These are phyloP conservation scores for Mycocalia duriaeana DNA, from an alignment of 1,284 basidiomycete species.

Conservation along the genomic window DNA sequence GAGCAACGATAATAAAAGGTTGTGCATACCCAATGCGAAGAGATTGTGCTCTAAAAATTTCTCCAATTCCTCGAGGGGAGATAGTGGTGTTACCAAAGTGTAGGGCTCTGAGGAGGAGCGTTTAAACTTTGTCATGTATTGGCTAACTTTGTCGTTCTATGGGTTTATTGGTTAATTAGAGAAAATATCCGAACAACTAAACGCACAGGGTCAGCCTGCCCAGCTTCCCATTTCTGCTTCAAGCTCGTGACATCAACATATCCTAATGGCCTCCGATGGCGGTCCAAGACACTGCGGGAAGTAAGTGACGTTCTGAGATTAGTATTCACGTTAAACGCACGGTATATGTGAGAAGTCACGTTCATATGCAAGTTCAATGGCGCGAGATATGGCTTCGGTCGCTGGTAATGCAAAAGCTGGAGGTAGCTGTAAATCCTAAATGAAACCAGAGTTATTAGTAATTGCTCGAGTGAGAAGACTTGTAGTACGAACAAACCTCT, in stretches of 20 bases:
- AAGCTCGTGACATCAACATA: constrained; percentile 75
- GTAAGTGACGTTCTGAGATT: constrained; percentile 3
- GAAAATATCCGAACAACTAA: not conserved
- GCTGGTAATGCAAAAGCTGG: constrained; percentile 82
- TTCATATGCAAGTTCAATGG: constrained; percentile 83
- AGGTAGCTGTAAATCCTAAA: constrained; percentile 80
- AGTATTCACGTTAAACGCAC: constrained; percentile 34
- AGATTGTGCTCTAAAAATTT: constrained; percentile 65
- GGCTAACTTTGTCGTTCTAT: constrained; percentile 59
- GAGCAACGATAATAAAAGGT: not conserved
- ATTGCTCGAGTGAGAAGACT: not conserved
- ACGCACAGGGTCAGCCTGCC: constrained; percentile 65
- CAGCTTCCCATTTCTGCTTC: constrained; percentile 75
- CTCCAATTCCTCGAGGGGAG: constrained; percentile 73
- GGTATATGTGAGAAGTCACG: constrained; percentile 89
- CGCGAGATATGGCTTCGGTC: constrained; percentile 65
- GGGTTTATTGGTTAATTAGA: not conserved
- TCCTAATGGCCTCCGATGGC: constrained; percentile 69
- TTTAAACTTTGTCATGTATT: constrained; percentile 76
- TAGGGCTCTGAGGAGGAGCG: constrained; percentile 65
- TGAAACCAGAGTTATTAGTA: not conserved
- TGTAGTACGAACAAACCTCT: not conserved
- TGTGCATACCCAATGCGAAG: constrained; percentile 70
- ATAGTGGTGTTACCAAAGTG: constrained; percentile 75
- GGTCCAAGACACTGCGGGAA: constrained; percentile 63